phyloP scores from a whole-genome alignment of 2,329 filamentous ascomycete species.

The Fusarium chuoi region DNA sequence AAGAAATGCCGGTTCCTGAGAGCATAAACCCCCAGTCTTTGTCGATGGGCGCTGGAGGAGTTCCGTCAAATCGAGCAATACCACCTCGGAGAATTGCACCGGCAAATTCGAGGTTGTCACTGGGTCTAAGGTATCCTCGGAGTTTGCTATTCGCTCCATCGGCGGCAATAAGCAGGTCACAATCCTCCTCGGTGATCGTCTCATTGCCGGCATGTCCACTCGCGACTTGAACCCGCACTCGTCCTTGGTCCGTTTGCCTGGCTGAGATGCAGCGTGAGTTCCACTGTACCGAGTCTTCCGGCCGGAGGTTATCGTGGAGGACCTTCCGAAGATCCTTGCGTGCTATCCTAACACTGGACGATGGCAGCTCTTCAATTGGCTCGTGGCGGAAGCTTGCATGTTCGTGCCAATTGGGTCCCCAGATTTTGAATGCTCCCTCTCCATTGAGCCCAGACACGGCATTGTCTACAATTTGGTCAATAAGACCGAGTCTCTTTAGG shows the following conservation, averaged over 20 bases:
- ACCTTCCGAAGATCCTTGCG: constrained; percentile 50
- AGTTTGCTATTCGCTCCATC: constrained; percentile 58
- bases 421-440: constrained; percentile 52
- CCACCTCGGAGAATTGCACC: constrained; percentile 54
- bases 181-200: constrained; percentile 35
- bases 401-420: constrained; percentile 52
- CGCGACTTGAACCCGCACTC: constrained; percentile 36
- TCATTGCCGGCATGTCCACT: neutral
- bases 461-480: constrained; percentile 47
- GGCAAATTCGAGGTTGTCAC: constrained; percentile 52
- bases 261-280: constrained; percentile 41
- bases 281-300: constrained; percentile 41
- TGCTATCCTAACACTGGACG: constrained; percentile 50
- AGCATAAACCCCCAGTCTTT: constrained; percentile 55
- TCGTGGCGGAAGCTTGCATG: constrained; percentile 47
- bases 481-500: constrained; percentile 52
- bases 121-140: constrained; percentile 51
- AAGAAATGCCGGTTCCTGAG: constrained; percentile 51
- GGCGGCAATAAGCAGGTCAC: constrained; percentile 57
- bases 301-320: constrained; percentile 45
- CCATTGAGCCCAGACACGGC: constrained; percentile 47
- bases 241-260: constrained; percentile 33
- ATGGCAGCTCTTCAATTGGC: constrained; percentile 49
- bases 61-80: constrained; percentile 49
- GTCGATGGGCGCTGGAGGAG: constrained; percentile 48